phyloP scores from a whole-genome alignment of 2,329 filamentous ascomycete genomes.

The Chaetomium strumarium region DNA sequence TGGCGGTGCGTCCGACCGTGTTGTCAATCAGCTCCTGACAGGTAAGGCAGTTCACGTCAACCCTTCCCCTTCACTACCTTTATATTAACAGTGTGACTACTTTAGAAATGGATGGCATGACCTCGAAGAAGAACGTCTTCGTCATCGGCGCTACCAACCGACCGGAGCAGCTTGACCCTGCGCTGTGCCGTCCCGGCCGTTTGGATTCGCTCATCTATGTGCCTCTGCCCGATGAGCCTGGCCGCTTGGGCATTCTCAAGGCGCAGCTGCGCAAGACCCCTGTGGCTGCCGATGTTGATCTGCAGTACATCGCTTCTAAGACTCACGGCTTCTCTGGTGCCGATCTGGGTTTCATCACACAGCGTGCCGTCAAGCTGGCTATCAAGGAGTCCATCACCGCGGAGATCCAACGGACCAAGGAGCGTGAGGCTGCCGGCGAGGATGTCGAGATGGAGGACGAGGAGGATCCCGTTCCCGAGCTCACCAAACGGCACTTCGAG shows the following conservation, averaged over 20 bases:
- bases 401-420: conserved; percentile 87
- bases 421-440: conserved; percentile 77
- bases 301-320: conserved; percentile 89
- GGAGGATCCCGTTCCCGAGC: conserved; percentile 91
- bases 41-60: conserved; percentile 50
- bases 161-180: conserved; percentile 96
- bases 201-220: conserved; percentile 98
- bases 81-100: conserved; percentile 14
- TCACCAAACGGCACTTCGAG: conserved; percentile 96
- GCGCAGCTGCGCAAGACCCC: conserved; percentile 98
- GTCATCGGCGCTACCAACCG: conserved; percentile 98
- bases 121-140: conserved; percentile 99
- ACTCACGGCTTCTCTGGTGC: conserved; percentile 99
- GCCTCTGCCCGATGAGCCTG: conserved; percentile 85
- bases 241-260: conserved; percentile 82
- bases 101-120: conserved; percentile 96
- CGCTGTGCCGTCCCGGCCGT: conserved; percentile 96
- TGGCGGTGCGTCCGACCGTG: conserved; percentile 96
- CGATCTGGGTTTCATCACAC: conserved; percentile 97
- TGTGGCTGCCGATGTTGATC: conserved; percentile 77
- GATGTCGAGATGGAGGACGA: conserved; percentile 80
- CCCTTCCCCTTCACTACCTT: background rate
- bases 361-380: conserved; percentile 97
- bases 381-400: conserved; percentile 92
- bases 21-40: conserved; percentile 98